Base-by-base conservation (phyloP, 2,329 filamentous ascomycete genomes). In the Apiospora aurea region DNA sequence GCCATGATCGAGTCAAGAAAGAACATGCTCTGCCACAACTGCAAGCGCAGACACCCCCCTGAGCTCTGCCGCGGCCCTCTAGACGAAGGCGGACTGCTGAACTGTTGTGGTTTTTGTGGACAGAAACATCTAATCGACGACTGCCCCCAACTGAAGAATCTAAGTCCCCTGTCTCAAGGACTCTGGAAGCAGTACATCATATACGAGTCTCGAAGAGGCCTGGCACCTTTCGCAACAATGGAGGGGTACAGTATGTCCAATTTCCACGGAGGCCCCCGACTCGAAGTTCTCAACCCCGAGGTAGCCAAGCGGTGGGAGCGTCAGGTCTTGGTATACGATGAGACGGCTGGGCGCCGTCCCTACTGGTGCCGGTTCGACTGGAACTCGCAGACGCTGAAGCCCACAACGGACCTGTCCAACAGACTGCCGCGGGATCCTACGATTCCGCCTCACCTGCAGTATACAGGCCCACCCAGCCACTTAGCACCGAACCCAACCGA, bases 131-230 rank as follows among this genome's bases (percentile, higher is more conserved):
- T 57, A 4, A 57, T 57, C 26, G 51, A 57, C 26, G 51, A 57
- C 14, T 57, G 51, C 26, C 14, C 2, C 6, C 51, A 57, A 14
- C 51, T 57, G 13, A 57, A 57, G 14, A 34, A 21, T 6, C 14
- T 57, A 1, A 34, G 26, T 21, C 14, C 0, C 5, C 26, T 57
- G 26, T 34, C 51, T 14, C 51, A 57, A 16, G 26, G 51, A 4
- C 26, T 57, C 14, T 57, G 51, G 51, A 57, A 29, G 51, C 16
- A 57, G 26, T 57, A 57, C 51, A 57, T 57, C 51, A 57, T 57
- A 29, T 57, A 18, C 51, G 26, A 57, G 6, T 57, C 51, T 3
- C 51, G 51, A 21, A 57, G 26, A 4, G 51, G 51, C 0, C 3
- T 57, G 6, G 51, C 51, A 29, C 51, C 51, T 18, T 57, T 57